Evolutionary conservation across 805 yeast species (phyloP), one percentile per base, ranked within the genome.

Genomic region (Starmerella etchellsii): DNA sequence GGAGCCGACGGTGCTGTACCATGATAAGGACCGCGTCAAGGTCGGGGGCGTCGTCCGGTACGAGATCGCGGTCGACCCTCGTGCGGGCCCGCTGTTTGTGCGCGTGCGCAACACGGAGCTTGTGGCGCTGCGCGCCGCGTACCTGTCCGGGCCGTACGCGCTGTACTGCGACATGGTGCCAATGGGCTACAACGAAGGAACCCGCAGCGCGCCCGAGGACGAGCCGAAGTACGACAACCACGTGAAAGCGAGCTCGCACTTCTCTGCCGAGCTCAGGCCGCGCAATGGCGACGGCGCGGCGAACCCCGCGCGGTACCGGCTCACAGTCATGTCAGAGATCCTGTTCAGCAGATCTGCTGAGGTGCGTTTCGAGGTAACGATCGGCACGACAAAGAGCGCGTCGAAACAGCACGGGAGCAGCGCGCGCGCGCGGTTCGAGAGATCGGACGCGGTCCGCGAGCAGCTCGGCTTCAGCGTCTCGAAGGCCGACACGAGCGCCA

Each of bases 71-170:
- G 74, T 72, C 46, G 40, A 44, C 32, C 27, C 37, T 10, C 29
- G 14, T 22, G 22, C 34, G 18, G 13, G 36, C 41, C 46, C 52
- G 2, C 44, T 63, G 10, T 58, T 56, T 53, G 40, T 63, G 10
- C 70, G 73, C 40, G 71, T 87, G 29, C 74, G 73, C 53, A 87
- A 87, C 59, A 64, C 62, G 3, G 95, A 85, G 57, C 71, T 74
- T 48, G 62, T 81, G 2, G 69, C 91, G 1, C 57, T 83, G 49
- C 61, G 94, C 23, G 93, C 96, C 0, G 81, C 94, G 1, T 83
- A 78, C 52, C 60, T 91, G 33, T 78, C 87, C 1, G 98, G 97
- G 0, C 98, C 98, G 0, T 88, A 76, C 55, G 67, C 82, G 2
- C 61, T 91, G 5, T 91, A 91, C 54, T 81, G 78, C 19, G 96